Evolutionary conservation across 352 stramenopile species (phyloP).

Genomic region (Phytophthora palmivora): DNA sequence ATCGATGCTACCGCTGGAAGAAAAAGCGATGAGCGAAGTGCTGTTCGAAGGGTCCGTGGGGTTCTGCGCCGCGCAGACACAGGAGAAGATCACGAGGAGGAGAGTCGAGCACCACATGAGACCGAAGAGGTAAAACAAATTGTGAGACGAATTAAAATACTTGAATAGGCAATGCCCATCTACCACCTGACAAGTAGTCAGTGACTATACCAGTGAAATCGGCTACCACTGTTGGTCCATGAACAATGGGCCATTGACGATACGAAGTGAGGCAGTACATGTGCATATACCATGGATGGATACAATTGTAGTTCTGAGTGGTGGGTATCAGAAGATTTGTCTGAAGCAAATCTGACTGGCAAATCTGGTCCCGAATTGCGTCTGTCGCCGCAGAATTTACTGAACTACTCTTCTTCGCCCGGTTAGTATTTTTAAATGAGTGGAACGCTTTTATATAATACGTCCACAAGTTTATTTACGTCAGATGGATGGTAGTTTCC

Average conservation of each 20-base stretch:
- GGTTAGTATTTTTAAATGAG: not conserved
- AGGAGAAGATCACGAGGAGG: conserved; percentile 19
- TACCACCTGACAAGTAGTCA: no score
- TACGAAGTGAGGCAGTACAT: not conserved
- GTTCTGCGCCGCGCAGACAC: conserved; percentile 21
- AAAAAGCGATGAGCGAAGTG: not conserved
- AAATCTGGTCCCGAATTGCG: conserved; percentile 7
- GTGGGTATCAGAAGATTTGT: no score
- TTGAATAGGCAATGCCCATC: not conserved
- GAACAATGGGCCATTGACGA: not conserved
- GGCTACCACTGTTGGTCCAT: no score
- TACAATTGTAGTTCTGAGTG: no score
- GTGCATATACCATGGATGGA: no score
- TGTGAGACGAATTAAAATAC: conserved; percentile 12
- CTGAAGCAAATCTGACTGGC: conserved; percentile 14
- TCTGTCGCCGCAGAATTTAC: conserved; percentile 2
- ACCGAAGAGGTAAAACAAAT: conserved; percentile 18
- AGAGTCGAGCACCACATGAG: conserved; percentile 28
- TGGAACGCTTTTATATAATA: no score
- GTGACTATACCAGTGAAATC: no score
- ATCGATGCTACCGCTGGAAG: conserved; percentile 9
- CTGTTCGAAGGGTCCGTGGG: not conserved
- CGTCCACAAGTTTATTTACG: no score
- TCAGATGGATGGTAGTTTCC: no score
- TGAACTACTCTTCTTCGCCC: not conserved